Conservation (phyloP, 495 filamentous ascomycete genomes). For the Lichina pygmaea region DNA sequence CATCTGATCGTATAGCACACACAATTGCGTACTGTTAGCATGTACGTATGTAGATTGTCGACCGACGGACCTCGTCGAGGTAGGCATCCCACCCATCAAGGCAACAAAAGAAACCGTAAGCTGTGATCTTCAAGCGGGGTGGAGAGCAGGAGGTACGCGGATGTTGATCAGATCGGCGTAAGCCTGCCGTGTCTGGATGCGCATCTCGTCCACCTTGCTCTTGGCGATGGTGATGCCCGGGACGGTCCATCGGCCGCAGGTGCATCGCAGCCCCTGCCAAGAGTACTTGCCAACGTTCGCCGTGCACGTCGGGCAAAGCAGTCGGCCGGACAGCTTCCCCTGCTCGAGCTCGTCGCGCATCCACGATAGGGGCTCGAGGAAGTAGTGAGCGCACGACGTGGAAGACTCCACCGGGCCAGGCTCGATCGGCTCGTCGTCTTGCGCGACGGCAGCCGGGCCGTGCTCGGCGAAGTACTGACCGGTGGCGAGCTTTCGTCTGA, state of each 20-base stretch:
- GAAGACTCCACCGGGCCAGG: not conserved
- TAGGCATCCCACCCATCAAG: not conserved
- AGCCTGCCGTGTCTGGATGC: not conserved
- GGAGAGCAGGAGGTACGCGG: not conserved
- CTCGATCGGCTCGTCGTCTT: not conserved
- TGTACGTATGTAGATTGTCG: too few species aligned
- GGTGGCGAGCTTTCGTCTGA: constrained; percentile 33
- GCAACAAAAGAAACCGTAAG: not conserved
- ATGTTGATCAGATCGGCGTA: not conserved
- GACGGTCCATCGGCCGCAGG: constrained; percentile 67
- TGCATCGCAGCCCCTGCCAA: constrained; percentile 88
- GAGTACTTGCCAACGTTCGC: constrained; percentile 75
- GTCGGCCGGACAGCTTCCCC: constrained; percentile 50
- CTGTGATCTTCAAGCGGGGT: not conserved
- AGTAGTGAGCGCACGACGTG: constrained; percentile 49
- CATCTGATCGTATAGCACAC: too few species aligned
- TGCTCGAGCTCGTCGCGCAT: constrained; percentile 61
- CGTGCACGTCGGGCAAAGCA: constrained; percentile 63
- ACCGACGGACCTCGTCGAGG: too few species aligned
- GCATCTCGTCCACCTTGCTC: constrained; percentile 45
- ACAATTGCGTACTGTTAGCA: too few species aligned
- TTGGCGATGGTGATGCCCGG: constrained; percentile 72
- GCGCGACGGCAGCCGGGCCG: constrained; percentile 1
- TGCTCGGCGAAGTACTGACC: constrained; percentile 33
- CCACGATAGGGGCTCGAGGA: constrained; percentile 78